These are phyloP conservation scores for Aspergillus chevalieri DNA, from an alignment of 2,329 filamentous ascomycete genomes.

Conservation along the genomic window DNA sequence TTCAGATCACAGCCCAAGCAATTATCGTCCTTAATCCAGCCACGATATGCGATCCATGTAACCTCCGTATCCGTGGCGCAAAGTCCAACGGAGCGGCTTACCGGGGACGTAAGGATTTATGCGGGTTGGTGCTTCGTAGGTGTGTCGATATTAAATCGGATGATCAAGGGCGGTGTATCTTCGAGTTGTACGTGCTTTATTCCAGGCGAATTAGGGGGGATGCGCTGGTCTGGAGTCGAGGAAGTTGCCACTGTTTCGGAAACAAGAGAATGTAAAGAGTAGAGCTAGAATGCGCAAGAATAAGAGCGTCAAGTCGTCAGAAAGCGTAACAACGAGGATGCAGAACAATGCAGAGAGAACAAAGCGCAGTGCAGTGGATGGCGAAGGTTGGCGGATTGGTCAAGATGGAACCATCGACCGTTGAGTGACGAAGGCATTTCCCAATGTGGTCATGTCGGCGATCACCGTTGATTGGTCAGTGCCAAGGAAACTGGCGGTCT, in stretches of 20 bases:
- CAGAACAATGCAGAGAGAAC: neutral
- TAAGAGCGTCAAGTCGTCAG: no score
- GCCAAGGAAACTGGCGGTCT: neutral
- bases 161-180: neutral
- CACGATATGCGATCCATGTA: conserved; percentile 2
- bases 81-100: neutral
- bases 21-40: neutral
- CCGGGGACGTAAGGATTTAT: no score
- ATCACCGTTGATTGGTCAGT: conserved; percentile 1
- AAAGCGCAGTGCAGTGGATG: neutral
- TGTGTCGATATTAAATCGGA: neutral
- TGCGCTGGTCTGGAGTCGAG: neutral
- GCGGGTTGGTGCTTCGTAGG: neutral
- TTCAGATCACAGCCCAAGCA: conserved; percentile 1
- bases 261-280: no score
- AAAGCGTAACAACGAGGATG: no score
- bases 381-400: neutral
- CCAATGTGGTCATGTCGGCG: neutral
- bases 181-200: neutral
- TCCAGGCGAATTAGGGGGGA: no score
- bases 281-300: no score
- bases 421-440: neutral
- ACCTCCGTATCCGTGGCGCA: neutral
- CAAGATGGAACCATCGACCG: neutral
- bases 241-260: neutral